These are phyloP conservation scores for Malassezia obtusa DNA, from an alignment of 1,284 basidiomycete species.

Conservation along the genomic window DNA sequence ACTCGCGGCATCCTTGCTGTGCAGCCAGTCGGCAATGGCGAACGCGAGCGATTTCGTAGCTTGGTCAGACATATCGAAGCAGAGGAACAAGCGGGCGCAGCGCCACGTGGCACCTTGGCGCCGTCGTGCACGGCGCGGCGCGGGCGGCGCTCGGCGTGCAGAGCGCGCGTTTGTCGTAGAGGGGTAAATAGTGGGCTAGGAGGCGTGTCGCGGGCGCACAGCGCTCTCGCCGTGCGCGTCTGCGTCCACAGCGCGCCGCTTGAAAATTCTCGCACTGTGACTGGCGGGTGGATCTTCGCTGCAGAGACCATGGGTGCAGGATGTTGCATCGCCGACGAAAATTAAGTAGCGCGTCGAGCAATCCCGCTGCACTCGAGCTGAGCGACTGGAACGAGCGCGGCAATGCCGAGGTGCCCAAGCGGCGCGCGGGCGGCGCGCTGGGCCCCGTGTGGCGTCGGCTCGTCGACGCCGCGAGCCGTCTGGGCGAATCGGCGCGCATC, in stretches of 20 bases:
- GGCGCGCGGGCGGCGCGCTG: neutral
- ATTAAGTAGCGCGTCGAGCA: neutral
- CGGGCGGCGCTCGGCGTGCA: too few relatives aligned
- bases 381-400: neutral
- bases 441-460: neutral
- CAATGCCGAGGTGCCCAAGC: neutral
- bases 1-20: constrained; percentile 18
- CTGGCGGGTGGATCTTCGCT: too few relatives aligned
- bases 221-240: too few relatives aligned
- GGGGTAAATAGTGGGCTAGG: too few relatives aligned
- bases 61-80: constrained; percentile 4
- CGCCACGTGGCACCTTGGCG: neutral
- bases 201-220: too few relatives aligned
- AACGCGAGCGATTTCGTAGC: constrained; percentile 26
- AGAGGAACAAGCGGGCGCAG: neutral
- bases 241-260: too few relatives aligned
- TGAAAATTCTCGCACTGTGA: too few relatives aligned
- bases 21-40: constrained; percentile 37
- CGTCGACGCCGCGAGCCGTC: neutral
- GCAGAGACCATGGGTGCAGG: neutral
- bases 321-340: constrained; percentile 1
- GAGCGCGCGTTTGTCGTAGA: too few relatives aligned
- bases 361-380: neutral
- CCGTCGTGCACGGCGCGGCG: too few relatives aligned
- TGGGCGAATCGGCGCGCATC: neutral